Evolutionary conservation across 352 stramenopile genomes (phyloP).

Genomic region (Phytophthora sojae): DNA sequence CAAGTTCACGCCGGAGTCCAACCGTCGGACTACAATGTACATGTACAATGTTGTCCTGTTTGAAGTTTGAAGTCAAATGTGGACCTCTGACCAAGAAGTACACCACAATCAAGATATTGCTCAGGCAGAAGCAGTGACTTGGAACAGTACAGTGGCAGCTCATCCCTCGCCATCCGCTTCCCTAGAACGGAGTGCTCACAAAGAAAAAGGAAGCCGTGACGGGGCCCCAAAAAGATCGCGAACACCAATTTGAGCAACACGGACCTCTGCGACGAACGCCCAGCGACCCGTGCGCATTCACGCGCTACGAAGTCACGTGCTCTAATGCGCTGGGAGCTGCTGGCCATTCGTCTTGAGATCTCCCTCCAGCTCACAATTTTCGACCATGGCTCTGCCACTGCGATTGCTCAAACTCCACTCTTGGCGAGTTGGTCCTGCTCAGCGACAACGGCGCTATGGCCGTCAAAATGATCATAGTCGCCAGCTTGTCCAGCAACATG

Average conservation of each 20-base stretch:
- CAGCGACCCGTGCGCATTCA: conserved; percentile 13
- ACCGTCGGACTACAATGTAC: conserved; percentile 22
- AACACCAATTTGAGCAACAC: conserved; percentile 8
- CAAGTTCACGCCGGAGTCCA: too few relatives aligned
- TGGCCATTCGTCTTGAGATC: conserved; percentile 26
- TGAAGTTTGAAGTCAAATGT: conserved; percentile 3
- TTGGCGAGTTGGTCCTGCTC: conserved; percentile 10
- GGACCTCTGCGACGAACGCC: conserved; percentile 6
- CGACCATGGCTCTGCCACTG: conserved; percentile 20
- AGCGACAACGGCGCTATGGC: background rate
- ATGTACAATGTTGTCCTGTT: too few relatives aligned
- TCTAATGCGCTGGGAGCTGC: background rate
- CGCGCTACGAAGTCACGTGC: conserved; percentile 9
- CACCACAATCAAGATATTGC: conserved; percentile 5
- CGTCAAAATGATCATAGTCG: conserved; percentile 14
- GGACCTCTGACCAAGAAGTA: conserved; percentile 32
- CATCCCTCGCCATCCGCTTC: conserved; percentile 24
- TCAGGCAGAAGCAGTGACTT: too few relatives aligned
- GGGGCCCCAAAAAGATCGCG: conserved; percentile 7
- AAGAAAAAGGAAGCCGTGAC: too few relatives aligned
- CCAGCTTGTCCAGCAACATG: conserved; percentile 11
- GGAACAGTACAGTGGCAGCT: conserved; percentile 6
- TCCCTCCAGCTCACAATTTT: conserved; percentile 14
- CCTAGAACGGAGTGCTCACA: too few relatives aligned
- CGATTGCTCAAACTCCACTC: conserved; percentile 22